phyloP scores from a whole-genome alignment of 129 eudicot genomes.

The Erigeron canadensis region DNA sequence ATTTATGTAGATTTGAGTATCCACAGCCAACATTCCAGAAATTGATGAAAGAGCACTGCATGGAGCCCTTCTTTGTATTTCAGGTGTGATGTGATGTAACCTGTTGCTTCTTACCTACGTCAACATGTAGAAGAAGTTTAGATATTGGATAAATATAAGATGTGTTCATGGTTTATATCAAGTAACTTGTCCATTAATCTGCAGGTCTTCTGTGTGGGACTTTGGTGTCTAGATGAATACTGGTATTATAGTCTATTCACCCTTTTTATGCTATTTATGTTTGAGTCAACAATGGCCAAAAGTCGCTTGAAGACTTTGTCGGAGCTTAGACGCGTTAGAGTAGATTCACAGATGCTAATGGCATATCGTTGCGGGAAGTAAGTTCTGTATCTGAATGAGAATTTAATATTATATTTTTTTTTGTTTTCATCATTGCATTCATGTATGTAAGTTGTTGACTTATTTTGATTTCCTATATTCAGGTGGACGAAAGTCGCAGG shows the following conservation, averaged over 20 bases:
- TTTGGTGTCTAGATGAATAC: slow-evolving; percentile 96
- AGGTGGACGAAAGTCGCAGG: slow-evolving; percentile 95
- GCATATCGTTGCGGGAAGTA: slow-evolving; percentile 97
- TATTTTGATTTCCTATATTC: slow-evolving; percentile 18
- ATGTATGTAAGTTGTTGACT: slow-evolving; percentile 9
- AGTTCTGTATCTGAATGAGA: slow-evolving; percentile 27
- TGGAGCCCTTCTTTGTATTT: slow-evolving; percentile 98
- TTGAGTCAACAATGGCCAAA: slow-evolving; percentile 99
- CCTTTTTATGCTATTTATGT: slow-evolving; percentile 93
- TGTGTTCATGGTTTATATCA: not conserved
- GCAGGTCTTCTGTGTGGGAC: slow-evolving; percentile 97
- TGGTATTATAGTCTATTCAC: slow-evolving; percentile 99
- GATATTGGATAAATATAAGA: not conserved
- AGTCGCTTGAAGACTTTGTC: slow-evolving; percentile 89
- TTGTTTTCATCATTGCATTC: slow-evolving; percentile 25
- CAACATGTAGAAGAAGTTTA: not conserved
- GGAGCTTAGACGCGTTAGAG: slow-evolving; percentile 94
- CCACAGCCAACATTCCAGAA: slow-evolving; percentile 97
- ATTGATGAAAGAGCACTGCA: slow-evolving; percentile 82
- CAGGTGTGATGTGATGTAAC: slow-evolving; percentile 64
- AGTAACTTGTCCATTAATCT: slow-evolving; percentile 14
- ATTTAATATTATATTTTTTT: slow-evolving; percentile 3
- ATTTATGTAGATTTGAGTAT: slow-evolving; percentile 75
- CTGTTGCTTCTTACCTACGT: not conserved
- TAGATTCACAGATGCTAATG: slow-evolving; percentile 82